These are phyloP conservation scores for Vigna mungo DNA, from an alignment of 306 rosid species.

Conservation along the genomic window DNA sequence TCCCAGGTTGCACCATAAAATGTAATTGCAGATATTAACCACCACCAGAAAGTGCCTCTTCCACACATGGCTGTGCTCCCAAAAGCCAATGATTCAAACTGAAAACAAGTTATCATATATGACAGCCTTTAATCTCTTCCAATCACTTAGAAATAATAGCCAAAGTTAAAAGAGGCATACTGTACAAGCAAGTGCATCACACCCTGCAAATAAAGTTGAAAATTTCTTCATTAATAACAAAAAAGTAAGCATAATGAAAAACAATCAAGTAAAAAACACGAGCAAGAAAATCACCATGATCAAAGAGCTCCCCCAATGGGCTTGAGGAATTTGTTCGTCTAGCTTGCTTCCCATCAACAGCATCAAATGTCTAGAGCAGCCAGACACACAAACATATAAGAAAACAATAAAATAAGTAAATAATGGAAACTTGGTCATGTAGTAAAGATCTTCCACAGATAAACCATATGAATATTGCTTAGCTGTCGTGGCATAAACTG, in stretches of 20 bases:
- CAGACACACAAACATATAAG: not conserved
- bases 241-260: not conserved
- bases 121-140: conserved; percentile 38
- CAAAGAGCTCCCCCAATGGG: conserved; percentile 97
- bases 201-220: conserved; percentile 70
- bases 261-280: conserved; percentile 3
- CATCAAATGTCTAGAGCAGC: conserved; percentile 81
- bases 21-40: conserved; percentile 94
- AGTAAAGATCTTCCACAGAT: conserved; percentile 25
- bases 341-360: conserved; percentile 99
- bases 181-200: conserved; percentile 98
- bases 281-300: conserved; percentile 72
- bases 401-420: conserved; percentile 17
- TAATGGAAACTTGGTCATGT: conserved; percentile 3
- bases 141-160: conserved; percentile 36
- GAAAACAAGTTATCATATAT: conserved; percentile 42
- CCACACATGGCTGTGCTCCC: conserved; percentile 97
- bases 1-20: conserved; percentile 98
- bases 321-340: conserved; percentile 95
- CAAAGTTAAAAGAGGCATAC: conserved; percentile 57
- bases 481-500: not conserved
- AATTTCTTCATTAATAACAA: conserved; percentile 47
- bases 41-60: conserved; percentile 86
- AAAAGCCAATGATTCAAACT: conserved; percentile 92
- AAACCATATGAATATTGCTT: not conserved